These are phyloP conservation scores for Striga asiatica DNA, from an alignment of 257 asterid genomes.

Conservation along the genomic window DNA sequence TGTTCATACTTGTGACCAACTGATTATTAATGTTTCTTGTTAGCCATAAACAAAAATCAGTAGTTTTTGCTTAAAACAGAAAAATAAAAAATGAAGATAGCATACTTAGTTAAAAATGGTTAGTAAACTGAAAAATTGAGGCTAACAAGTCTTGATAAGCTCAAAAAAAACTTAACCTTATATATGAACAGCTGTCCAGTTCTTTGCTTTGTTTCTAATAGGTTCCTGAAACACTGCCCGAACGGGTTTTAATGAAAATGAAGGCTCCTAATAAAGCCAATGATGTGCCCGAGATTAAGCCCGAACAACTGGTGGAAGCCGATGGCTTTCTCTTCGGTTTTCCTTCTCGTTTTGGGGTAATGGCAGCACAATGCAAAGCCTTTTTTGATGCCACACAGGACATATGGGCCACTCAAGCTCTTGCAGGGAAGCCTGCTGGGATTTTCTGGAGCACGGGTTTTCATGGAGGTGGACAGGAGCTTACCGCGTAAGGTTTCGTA, in stretches of 20 bases:
- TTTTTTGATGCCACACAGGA: conserved; percentile 64
- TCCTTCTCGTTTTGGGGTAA: conserved; percentile 90
- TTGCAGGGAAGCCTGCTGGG: conserved; percentile 95
- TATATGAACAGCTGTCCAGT: background rate
- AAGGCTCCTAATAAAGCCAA: conserved; percentile 63
- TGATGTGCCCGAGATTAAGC: conserved; percentile 70
- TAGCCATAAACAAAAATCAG: no score
- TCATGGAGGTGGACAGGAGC: conserved; percentile 98
- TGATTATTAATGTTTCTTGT: background rate
- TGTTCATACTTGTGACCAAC: background rate
- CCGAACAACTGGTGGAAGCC: conserved; percentile 77
- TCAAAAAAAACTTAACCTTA: background rate
- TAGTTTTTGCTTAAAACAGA: background rate
- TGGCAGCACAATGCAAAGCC: conserved; percentile 94
- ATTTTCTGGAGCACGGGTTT: conserved; percentile 95
- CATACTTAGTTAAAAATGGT: no score
- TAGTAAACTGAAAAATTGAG: no score
- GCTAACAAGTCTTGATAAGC: background rate
- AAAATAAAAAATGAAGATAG: background rate
- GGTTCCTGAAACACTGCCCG: conserved; percentile 82
- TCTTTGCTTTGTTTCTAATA: conserved; percentile 14
- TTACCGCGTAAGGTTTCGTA: conserved; percentile 56
- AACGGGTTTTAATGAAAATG: conserved; percentile 60
- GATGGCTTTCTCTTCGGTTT: conserved; percentile 86
- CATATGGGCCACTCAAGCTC: conserved; percentile 69